Evolutionary conservation across 2,329 filamentous ascomycete genomes (phyloP), one percentile per base, ranked within the genome.

Genomic region (Paecilomyces dactylethromorphus): DNA sequence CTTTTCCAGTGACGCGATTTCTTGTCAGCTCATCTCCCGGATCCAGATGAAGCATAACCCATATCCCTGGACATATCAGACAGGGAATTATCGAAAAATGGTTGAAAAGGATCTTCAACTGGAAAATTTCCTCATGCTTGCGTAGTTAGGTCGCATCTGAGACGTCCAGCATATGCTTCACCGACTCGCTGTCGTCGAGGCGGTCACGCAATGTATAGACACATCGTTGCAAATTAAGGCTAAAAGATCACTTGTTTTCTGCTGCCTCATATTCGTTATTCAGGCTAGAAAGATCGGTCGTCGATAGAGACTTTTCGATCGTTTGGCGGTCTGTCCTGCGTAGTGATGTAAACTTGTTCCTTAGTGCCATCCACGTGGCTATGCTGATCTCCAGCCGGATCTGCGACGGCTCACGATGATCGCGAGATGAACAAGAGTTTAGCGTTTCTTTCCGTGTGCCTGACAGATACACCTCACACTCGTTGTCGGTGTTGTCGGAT

Each of bases 361-460:
- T 39, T 55, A 39, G 54, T 55, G 54, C 50, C 50, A 29, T 55
- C 54, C 54, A 55, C 54, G 54, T 55, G 54, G 54, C 54, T 39
- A n/a, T 33, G 18, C n/a, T 55, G 54, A 55, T 55, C 54, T 21
- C 54, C 54, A 39, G 54, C 29, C 32, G 29, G 54, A 35, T 24
- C 12, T 39, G 26, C 32, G 29, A 54, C 15, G 13, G 32, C 12
- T 21, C 11, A 13, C 29, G 39, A 45, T 45, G 15, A 15, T 45
- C 35, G 15, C 13, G 35, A 8, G 26, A n/a, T 45, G n/a, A 45
- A 18, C n/a, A 45, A 45, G 39, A 45, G 39, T n/a, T 45, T 45
- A 15, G 18, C n/a, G 10, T 45, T 18, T 45, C 15, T 45, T 45
- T 18, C 18, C 21, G 15, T 45, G 39, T 45, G 39, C n/a, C 39